Base-by-base conservation (phyloP, 2,329 filamentous ascomycete genomes). In the Hypoxylon sp. region DNA sequence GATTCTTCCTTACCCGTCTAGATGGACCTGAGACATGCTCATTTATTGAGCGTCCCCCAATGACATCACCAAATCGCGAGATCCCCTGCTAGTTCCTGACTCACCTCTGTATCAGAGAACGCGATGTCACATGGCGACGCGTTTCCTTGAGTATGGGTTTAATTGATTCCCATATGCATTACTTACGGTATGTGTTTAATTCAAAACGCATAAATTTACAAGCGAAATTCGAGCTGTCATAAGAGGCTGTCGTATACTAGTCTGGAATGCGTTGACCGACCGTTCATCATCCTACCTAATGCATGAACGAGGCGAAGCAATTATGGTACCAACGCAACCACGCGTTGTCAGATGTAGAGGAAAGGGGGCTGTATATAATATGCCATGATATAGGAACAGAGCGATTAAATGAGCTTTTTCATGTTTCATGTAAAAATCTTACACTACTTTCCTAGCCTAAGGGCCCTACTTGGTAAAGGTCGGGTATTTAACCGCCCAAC, bases 81-180 rank as follows among this genome's bases (percentile, higher is more conserved):
- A 30, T 32, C 23, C 23, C 34, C 36, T 50, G 28, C 34, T 23
- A 13, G 5, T 17, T 63, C 45, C 46, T 43, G 38, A 43, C 38
- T 43, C 38, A 43, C 36, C 28, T 45, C 13, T 5, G 23, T 4
- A 13, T 51, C 34, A 5, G 9, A 21, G 32, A 55, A 69, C 68
- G 70, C 70, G 68, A 64, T 65, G 67, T 72, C 70, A 72, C 70
- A 71, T 72, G 70, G 10, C 62, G 71, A 32, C 68, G 60, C 38
- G 73, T 73, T 61, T 60, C 51, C 25, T 43, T 5, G 38, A 43
- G 9, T 13, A 43, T 43, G 38, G 38, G 38, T 43, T 38, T n/a
- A 38, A 38, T 14, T 14, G 5, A n/a, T 3, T 17, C 13, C 3
- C 11, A 14, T 38, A n/a, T 14, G 34, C 4, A 38, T 38, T n/a